Evolutionary conservation across 306 rosid species (phyloP), one percentile per base, ranked within the genome.

Genomic region (Ormosia semicastrata): DNA sequence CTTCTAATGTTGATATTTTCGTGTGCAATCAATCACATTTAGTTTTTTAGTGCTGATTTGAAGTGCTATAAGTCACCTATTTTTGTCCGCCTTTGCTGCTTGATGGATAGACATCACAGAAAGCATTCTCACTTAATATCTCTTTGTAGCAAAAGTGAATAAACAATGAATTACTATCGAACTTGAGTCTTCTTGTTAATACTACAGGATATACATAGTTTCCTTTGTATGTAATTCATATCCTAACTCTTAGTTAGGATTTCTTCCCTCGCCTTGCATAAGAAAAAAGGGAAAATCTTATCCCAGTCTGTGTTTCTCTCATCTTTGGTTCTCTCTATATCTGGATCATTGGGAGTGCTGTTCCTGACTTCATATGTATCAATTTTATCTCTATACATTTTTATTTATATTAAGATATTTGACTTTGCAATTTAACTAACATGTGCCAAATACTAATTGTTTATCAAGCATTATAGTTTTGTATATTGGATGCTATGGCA

Each of bases 381-480:
- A 75, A 30, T 77, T 80, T 56, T 69, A n/a, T 75, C 77, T 40
- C 14, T 29, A 0, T 40, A 10, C 1, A 44, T 66, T 52, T 52
- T 3, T 11, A 11, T 64, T 36, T 49, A 32, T 8, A 12, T 76
- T 65, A 62, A 18, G 30, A 64, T 70, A 44, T 70, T 39, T 77
- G 64, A 30, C 64, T 71, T 52, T 46, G n/a, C 2, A 7, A 12
- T 9, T 46, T 80, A 70, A 58, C 17, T 59, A 46, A 17, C 41
- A 7, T 78, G 3, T 17, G 52, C 66, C 33, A 40, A 52, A 40
- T 82, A 10, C 69, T 66, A 54, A 15, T 63, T 69, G 50, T 70
- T 59, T 62, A 43, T 43, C 15, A 34, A 83, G 53, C 67, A 30
- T 71, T 71, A 14, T 66, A 37, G 41, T 65, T 79, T 71, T 75